Percentiles rank a stretch among this genome's conserved stretches.
phyloP scores from a whole-genome alignment of 2,329 filamentous ascomycete genomes.

The Chalaropsis thielavioides region DNA sequence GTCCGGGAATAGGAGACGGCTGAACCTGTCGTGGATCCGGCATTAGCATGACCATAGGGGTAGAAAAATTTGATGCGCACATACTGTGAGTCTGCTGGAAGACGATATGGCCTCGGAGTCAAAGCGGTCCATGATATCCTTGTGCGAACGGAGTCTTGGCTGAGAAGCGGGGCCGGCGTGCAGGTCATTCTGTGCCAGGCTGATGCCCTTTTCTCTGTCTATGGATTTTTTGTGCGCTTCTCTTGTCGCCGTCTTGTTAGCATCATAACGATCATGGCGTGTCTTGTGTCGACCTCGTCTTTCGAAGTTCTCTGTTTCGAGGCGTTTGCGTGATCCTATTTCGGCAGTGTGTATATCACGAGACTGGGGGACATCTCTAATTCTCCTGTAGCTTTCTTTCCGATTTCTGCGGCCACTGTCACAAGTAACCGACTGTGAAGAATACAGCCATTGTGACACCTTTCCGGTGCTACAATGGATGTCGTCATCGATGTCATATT shows the following conservation, averaged over 20 bases:
- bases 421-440: not conserved
- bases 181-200: not conserved
- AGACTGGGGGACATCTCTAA: not conserved
- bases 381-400: not conserved
- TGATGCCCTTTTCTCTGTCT: not conserved
- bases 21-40: conserved; percentile 22
- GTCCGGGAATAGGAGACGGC: conserved; percentile 24
- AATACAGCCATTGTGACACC: not conserved
- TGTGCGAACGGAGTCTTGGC: conserved; percentile 26
- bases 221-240: conserved; percentile 17
- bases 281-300: conserved; percentile 42
- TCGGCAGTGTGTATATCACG: not conserved
- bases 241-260: conserved; percentile 21
- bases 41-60: not conserved
- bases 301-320: conserved; percentile 27
- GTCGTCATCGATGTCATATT: not conserved
- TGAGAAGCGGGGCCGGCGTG: conserved; percentile 5
- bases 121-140: conserved; percentile 42
- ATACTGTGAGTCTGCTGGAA: conserved; percentile 23
- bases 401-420: not conserved
- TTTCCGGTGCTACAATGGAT: not conserved
- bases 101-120: conserved; percentile 38
- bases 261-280: conserved; percentile 40
- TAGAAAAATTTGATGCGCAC: not conserved
- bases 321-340: conserved; percentile 17